These are phyloP conservation scores for Ceratocystis alfenasii DNA, from an alignment of 2,329 filamentous ascomycete genomes.

Conservation along the genomic window DNA sequence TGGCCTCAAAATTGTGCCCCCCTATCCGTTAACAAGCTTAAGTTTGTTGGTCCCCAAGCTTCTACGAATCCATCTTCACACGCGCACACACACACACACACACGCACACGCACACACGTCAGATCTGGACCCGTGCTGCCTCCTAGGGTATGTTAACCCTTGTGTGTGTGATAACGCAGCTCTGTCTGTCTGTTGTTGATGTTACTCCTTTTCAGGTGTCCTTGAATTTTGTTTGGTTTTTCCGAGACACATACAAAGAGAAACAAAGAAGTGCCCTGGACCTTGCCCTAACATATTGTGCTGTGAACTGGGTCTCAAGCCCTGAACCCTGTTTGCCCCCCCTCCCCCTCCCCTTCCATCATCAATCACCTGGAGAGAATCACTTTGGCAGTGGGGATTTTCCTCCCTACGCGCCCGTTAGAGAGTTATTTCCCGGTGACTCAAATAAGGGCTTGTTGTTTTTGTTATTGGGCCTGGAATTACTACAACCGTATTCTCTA, in stretches of 20 bases:
- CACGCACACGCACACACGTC: too few species aligned
- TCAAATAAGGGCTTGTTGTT: not conserved
- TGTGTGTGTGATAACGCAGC: not conserved
- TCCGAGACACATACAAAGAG: not conserved
- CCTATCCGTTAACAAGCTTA: not conserved
- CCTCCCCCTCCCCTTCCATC: not conserved
- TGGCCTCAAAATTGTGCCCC: not conserved
- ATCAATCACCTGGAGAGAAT: not conserved
- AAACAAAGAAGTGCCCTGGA: not conserved
- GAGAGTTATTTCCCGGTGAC: not conserved
- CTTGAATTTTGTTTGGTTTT: not conserved
- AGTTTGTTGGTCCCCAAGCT: not conserved
- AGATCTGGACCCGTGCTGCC: too few species aligned
- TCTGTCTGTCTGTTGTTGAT: too few species aligned
- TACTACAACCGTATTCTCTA: too few species aligned
- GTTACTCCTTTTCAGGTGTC: not conserved
- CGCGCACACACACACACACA: too few species aligned
- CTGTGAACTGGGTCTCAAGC: not conserved
- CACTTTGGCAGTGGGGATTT: constrained; percentile 1
- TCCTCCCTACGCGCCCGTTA: not conserved
- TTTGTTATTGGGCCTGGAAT: not conserved
- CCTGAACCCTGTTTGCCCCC: not conserved
- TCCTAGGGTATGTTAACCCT: not conserved
- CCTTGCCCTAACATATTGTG: not conserved
- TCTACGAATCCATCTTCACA: not conserved